These are phyloP conservation scores for Linanthus parryae DNA, from an alignment of 148 eudicot genomes.

Conservation along the genomic window DNA sequence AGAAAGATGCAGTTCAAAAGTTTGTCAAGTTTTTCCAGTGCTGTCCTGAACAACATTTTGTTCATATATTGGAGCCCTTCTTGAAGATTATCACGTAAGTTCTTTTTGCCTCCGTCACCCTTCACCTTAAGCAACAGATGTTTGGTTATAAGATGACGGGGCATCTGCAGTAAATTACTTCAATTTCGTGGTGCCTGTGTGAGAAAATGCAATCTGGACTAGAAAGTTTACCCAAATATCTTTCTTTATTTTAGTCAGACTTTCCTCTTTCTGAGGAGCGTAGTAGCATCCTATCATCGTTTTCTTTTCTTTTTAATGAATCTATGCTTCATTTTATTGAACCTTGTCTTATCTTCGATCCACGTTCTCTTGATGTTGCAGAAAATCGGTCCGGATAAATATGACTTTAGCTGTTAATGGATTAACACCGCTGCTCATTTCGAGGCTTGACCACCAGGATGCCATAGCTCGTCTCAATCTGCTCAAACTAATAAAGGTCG, in stretches of 20 bases:
- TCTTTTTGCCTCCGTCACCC: neutral
- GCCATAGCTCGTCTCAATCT: conserved; percentile 97
- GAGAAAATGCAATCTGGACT: conserved; percentile 5
- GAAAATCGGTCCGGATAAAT: conserved; percentile 94
- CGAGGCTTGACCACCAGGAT: conserved; percentile 93
- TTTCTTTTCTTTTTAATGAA: too few relatives aligned
- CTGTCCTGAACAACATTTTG: conserved; percentile 86
- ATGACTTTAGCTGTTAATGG: conserved; percentile 93
- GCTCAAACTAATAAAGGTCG: conserved; percentile 88
- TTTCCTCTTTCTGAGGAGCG: too few relatives aligned
- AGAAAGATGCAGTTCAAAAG: conserved; percentile 94
- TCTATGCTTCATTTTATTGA: too few relatives aligned
- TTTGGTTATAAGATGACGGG: too few relatives aligned
- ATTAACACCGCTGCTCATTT: conserved; percentile 84
- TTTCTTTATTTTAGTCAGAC: too few relatives aligned
- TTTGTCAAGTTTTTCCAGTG: conserved; percentile 83
- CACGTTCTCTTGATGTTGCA: conserved; percentile 25
- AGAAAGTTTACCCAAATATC: neutral
- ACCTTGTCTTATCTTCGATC: too few relatives aligned
- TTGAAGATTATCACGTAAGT: conserved; percentile 94
- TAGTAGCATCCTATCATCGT: too few relatives aligned
- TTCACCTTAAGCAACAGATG: too few relatives aligned
- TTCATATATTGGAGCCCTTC: conserved; percentile 96
- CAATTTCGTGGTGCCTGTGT: neutral
- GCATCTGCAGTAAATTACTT: too few relatives aligned